Evolutionary conservation across 1,139 yeast genomes (phyloP).

Genomic region (Taphrina betulina): DNA sequence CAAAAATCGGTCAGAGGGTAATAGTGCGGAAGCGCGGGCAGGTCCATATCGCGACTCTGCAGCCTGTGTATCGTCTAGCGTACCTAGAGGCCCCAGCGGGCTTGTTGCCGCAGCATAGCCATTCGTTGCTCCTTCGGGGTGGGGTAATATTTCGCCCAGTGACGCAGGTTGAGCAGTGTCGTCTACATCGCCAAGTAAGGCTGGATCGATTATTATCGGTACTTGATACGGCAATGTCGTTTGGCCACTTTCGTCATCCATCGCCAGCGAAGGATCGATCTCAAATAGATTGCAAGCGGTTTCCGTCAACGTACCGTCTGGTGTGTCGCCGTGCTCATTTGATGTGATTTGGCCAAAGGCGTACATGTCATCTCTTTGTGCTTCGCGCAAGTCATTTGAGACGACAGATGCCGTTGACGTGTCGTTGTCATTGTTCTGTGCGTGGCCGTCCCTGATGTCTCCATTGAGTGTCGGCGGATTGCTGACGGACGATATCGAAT

Average conservation of each 20-base stretch:
- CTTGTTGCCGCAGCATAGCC: not conserved
- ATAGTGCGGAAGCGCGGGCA: not conserved
- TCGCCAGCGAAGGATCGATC: conserved; percentile 1
- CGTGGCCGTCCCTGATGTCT: not conserved
- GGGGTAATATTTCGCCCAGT: not conserved
- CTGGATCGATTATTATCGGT: conserved; percentile 15
- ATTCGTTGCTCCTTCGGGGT: not conserved
- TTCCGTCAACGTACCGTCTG: not conserved
- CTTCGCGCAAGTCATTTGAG: conserved; percentile 7
- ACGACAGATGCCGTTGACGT: conserved; percentile 7
- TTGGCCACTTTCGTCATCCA: conserved; percentile 7
- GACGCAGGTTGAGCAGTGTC: conserved; percentile 8
- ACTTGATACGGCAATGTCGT: not conserved
- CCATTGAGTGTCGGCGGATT: conserved; percentile 4
- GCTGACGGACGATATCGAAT: conserved; percentile 2
- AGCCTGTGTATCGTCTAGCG: not conserved
- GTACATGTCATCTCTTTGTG: conserved; percentile 17
- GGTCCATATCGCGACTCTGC: not conserved
- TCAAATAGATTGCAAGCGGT: conserved; percentile 1
- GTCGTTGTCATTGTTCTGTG: not conserved
- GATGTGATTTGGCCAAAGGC: conserved; percentile 25
- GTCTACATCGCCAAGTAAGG: conserved; percentile 4
- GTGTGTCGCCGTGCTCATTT: not conserved
- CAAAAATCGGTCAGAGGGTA: conserved; percentile 21
- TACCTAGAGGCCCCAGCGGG: not conserved